Conservation (phyloP, 106 monocot species). For the Acanthochlamys bracteata region DNA sequence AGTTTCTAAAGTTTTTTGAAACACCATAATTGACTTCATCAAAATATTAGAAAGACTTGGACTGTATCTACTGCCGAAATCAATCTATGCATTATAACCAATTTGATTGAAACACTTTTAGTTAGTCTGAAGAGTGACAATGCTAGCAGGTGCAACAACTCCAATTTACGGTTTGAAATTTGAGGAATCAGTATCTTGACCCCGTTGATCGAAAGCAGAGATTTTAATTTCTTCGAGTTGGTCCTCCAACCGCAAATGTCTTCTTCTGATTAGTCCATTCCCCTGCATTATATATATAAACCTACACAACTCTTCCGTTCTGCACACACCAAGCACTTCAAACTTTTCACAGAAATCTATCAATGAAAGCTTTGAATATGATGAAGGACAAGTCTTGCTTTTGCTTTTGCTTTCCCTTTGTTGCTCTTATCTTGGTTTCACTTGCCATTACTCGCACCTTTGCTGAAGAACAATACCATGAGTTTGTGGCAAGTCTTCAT, state of each 20-base stretch:
- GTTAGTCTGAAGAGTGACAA: neutral
- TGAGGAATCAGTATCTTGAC: neutral
- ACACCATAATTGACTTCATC: too few relatives aligned
- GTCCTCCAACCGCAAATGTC: neutral
- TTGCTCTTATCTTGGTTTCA: constrained; percentile 2
- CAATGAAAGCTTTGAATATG: neutral
- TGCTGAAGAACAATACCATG: constrained; percentile 34
- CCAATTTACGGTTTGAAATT: neutral
- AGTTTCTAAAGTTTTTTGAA: too few relatives aligned
- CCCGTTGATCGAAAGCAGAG: neutral
- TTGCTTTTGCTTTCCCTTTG: neutral
- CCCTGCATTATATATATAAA: neutral
- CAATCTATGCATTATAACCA: neutral
- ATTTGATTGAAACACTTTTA: neutral
- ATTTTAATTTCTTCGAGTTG: neutral
- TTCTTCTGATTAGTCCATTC: neutral
- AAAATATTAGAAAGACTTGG: too few relatives aligned
- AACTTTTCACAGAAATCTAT: neutral
- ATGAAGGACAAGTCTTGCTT: too few relatives aligned
- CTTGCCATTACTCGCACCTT: constrained; percentile 4
- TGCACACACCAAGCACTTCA: neutral
- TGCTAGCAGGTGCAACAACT: neutral
- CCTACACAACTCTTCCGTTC: neutral
- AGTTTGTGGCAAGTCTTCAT: constrained; percentile 21
- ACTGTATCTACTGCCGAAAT: too few relatives aligned